Base-by-base conservation (phyloP, 352 stramenopile genomes). In the Salisapilia sapeloensis region DNA sequence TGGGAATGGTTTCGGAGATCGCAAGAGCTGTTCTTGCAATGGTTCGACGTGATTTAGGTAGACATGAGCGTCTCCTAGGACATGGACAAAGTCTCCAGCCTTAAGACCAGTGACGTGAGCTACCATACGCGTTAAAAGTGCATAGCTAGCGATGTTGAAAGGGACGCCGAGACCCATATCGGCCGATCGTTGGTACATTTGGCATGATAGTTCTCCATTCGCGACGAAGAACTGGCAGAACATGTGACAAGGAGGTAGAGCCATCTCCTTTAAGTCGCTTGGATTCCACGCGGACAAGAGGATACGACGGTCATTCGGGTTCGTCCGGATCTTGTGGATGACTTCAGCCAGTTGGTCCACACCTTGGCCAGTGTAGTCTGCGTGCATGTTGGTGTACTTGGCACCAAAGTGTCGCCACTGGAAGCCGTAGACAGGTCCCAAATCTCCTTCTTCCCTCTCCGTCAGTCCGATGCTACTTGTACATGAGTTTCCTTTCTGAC, bases 141-240 rank as follows among this genome's bases (percentile, higher is more conserved):
- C 84, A 58, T 99, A 99, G 31, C 81, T 97, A 8, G 96, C 95
- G 61, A 99, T 99, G 62, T 99, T 99, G 60, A 99, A 99, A 5
- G 96, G 96, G 22, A 99, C 95, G 6, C 96, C 96, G 18, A 99
- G 78, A 5, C 95, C 95, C 91, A 99, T 99, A 59, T 99, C 96
- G 13, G 92, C 94, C 31, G 85, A 98, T 14, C 96, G 87, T 67
- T 99, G 95, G 57, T 99, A 99, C 96, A 99, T 98, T 56, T 91
- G 78, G 28, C 78, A 91, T 17, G 70, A 89, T 11, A 93, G 45
- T 38, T 87, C 66, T 14, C 61, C 71, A 31, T 82, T 53, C 10
- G 74, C 70, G 21, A 91, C 79, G 59, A 92, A 92, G 38, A 94
- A 94, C 45, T 92, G 96, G 54, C 89, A 98, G 46, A 99, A 96